phyloP scores from a whole-genome alignment of 1,139 yeast species.

The Hansenula lynferdii region DNA sequence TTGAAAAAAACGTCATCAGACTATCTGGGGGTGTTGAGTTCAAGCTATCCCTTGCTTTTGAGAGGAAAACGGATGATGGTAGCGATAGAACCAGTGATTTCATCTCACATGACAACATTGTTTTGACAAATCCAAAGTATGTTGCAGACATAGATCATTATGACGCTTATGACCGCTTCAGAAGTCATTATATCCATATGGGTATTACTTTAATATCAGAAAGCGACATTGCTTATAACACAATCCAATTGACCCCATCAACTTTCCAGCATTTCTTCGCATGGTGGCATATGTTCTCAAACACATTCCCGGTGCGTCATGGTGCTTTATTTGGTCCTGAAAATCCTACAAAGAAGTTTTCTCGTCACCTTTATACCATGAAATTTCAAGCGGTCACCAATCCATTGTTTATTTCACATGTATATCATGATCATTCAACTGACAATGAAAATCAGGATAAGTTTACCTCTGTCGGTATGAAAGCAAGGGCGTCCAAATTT shows the following conservation, averaged over 20 bases:
- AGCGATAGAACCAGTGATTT: slow-evolving; percentile 47
- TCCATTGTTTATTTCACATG: slow-evolving; percentile 72
- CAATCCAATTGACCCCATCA: slow-evolving; percentile 72
- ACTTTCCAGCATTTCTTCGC: slow-evolving; percentile 61
- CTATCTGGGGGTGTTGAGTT: slow-evolving; percentile 59
- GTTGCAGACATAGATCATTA: slow-evolving; percentile 41
- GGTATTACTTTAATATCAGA: slow-evolving; percentile 63
- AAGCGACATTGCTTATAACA: slow-evolving; percentile 46
- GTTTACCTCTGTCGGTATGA: slow-evolving; percentile 71
- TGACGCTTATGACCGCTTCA: slow-evolving; percentile 76
- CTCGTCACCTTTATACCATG: slow-evolving; percentile 71
- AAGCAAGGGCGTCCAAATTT: slow-evolving; percentile 64
- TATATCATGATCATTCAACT: slow-evolving; percentile 54
- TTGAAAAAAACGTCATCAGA: slow-evolving; percentile 51
- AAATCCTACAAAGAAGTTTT: slow-evolving; percentile 53
- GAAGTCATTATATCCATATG: slow-evolving; percentile 77
- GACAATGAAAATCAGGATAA: slow-evolving; percentile 38
- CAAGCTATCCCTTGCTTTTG: slow-evolving; percentile 54
- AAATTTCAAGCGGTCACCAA: slow-evolving; percentile 72
- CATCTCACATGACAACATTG: slow-evolving; percentile 67
- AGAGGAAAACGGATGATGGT: slow-evolving; percentile 33
- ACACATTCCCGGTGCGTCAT: slow-evolving; percentile 69
- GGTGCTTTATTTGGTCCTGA: slow-evolving; percentile 60
- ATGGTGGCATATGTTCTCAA: slow-evolving; percentile 83
- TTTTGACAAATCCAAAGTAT: slow-evolving; percentile 58